Percentiles rank a stretch among this genome's conserved stretches.
Evolutionary conservation across 345 rosid genomes (phyloP).

Genomic region (Eucalyptus microcorys): DNA sequence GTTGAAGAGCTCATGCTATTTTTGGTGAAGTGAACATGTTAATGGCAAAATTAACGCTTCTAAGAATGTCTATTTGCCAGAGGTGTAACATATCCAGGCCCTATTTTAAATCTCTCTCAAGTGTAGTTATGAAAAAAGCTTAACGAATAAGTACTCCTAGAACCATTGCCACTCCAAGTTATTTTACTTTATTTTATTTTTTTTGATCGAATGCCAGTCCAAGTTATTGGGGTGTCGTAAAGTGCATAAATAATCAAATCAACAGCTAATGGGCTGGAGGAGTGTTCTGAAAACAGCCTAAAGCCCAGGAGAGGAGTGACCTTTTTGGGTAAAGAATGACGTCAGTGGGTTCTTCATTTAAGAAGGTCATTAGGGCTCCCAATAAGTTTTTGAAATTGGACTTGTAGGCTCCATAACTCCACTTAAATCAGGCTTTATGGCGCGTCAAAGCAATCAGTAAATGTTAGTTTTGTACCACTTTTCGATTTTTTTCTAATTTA

Average conservation of each 20-base stretch:
- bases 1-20: too few relatives aligned
- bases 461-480: too few relatives aligned
- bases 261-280: background rate
- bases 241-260: background rate
- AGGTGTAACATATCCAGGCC: too few relatives aligned
- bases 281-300: background rate
- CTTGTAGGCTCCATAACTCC: background rate
- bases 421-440: too few relatives aligned
- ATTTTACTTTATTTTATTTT: too few relatives aligned
- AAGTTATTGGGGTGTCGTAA: too few relatives aligned
- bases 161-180: background rate
- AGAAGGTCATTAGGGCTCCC: background rate
- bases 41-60: too few relatives aligned
- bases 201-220: too few relatives aligned
- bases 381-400: background rate
- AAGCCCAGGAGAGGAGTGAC: background rate
- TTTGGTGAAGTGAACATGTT: too few relatives aligned
- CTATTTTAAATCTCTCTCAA: background rate
- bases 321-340: background rate
- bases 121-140: background rate
- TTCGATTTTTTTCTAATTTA: too few relatives aligned
- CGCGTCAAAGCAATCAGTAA: too few relatives aligned
- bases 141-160: background rate
- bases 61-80: too few relatives aligned
- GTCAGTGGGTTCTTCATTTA: background rate